Conservation (phyloP, 2,329 filamentous ascomycete species). For the Scytalidium sp. region DNA sequence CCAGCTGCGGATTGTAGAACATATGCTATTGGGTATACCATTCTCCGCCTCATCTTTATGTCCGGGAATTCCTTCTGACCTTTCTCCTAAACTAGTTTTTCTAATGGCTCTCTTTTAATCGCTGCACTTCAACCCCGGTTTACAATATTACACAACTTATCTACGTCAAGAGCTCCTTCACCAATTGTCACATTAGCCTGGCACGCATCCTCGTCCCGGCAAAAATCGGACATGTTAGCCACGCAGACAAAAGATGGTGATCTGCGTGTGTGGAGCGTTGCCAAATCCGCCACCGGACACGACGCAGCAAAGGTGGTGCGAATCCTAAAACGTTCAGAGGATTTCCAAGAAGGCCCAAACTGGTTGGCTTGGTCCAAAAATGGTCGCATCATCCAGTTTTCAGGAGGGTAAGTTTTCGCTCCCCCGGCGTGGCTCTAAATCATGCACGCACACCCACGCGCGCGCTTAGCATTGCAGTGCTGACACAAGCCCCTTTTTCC, state of each 20-base stretch:
- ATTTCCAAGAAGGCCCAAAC: conserved; percentile 71
- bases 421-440: neutral
- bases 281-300: conserved; percentile 69
- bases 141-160: conserved; percentile 89
- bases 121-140: conserved; percentile 88
- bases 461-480: conserved; percentile 42
- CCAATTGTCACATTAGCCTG: conserved; percentile 84
- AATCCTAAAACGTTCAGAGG: conserved; percentile 77
- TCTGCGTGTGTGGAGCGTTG: conserved; percentile 92
- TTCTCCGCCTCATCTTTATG: neutral
- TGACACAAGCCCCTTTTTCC: conserved; percentile 25
- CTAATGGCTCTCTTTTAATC: conserved; percentile 91
- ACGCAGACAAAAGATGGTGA: conserved; percentile 91
- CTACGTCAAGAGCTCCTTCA: conserved; percentile 78
- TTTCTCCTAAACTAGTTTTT: conserved; percentile 59
- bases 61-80: neutral
- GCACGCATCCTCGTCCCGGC: conserved; percentile 94
- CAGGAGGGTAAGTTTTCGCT: conserved; percentile 73
- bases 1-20: conserved; percentile 87
- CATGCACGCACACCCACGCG: conserved; percentile 34
- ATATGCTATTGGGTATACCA: conserved; percentile 83
- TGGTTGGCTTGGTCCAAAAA: conserved; percentile 99
- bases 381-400: conserved; percentile 89
- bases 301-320: conserved; percentile 87
- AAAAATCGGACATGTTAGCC: conserved; percentile 97